These are phyloP conservation scores for Clathrospora elynae DNA, from an alignment of 2,329 filamentous ascomycete species.

Conservation along the genomic window DNA sequence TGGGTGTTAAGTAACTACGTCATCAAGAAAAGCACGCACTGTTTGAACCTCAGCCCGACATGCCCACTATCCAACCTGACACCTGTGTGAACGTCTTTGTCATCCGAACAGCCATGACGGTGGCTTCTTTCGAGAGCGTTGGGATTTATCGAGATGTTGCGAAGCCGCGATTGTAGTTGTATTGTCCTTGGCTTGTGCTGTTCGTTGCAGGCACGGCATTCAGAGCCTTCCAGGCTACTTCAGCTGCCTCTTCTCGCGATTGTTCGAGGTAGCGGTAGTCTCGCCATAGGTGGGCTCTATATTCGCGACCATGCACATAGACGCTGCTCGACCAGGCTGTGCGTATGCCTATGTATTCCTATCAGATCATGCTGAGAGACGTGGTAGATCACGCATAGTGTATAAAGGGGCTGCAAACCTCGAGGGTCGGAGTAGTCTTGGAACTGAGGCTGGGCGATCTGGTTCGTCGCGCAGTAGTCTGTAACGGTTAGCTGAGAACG, in stretches of 20 bases:
- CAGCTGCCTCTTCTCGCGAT: constrained; percentile 46
- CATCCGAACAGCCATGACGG: too few relatives aligned
- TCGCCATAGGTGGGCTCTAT: constrained; percentile 43
- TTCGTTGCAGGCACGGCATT: constrained; percentile 21
- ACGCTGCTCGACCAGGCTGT: constrained; percentile 47
- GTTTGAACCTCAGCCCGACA: not conserved
- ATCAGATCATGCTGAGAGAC: constrained; percentile 15
- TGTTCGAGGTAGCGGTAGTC: constrained; percentile 46
- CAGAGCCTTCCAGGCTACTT: constrained; percentile 43
- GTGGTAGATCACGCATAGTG: constrained; percentile 1
- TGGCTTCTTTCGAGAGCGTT: too few relatives aligned
- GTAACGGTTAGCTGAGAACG: constrained; percentile 17
- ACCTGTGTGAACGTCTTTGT: too few relatives aligned
- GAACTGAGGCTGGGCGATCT: constrained; percentile 45
- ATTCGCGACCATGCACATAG: constrained; percentile 43
- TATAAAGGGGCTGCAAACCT: constrained; percentile 30
- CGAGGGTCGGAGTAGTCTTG: constrained; percentile 47
- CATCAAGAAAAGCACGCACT: not conserved
- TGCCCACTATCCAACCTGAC: not conserved
- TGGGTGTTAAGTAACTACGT: not conserved
- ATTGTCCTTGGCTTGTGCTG: constrained; percentile 23
- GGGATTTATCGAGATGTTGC: constrained; percentile 24
- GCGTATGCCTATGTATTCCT: constrained; percentile 33
- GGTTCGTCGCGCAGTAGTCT: constrained; percentile 43
- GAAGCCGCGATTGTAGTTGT: constrained; percentile 27